phyloP scores from a whole-genome alignment of 305 asterid genomes.

The Galium porrigens region DNA sequence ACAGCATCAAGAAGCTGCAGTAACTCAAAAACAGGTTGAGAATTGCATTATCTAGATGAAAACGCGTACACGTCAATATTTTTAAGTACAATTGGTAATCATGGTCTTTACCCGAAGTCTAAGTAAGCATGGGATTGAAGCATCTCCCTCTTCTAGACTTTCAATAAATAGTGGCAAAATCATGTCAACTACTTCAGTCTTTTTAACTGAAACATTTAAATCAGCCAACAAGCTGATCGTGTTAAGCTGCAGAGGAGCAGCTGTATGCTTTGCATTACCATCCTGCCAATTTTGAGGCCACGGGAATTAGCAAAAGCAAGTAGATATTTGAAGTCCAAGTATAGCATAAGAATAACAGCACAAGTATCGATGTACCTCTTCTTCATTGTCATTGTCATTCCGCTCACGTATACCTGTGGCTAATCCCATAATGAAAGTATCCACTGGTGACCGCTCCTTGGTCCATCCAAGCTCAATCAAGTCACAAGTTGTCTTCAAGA shows the following conservation, averaged over 20 bases:
- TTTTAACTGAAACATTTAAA: conserved; percentile 54
- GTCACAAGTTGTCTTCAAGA: conserved; percentile 82
- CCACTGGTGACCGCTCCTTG: conserved; percentile 83
- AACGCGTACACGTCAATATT: background rate
- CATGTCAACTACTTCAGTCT: conserved; percentile 91
- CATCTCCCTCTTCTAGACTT: conserved; percentile 97
- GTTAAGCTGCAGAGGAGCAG: conserved; percentile 73
- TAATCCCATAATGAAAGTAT: conserved; percentile 84
- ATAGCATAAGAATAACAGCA: background rate
- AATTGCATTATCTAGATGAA: conserved; percentile 19
- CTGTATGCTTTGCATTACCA: conserved; percentile 60
- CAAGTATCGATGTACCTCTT: conserved; percentile 37
- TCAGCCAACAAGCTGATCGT: conserved; percentile 79
- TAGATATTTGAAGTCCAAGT: background rate
- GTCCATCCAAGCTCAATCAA: conserved; percentile 81
- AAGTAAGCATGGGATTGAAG: conserved; percentile 74
- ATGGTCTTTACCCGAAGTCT: conserved; percentile 55
- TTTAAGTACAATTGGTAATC: background rate
- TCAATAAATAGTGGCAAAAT: conserved; percentile 82
- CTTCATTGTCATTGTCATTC: conserved; percentile 68
- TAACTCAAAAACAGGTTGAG: conserved; percentile 50
- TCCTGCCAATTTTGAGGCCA: conserved; percentile 38
- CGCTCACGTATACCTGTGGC: conserved; percentile 82
- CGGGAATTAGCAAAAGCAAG: conserved; percentile 13
- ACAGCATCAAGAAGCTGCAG: conserved; percentile 99